Evolutionary conservation across 2,329 filamentous ascomycete species (phyloP).

Genomic region (Waltergamsia citrina): DNA sequence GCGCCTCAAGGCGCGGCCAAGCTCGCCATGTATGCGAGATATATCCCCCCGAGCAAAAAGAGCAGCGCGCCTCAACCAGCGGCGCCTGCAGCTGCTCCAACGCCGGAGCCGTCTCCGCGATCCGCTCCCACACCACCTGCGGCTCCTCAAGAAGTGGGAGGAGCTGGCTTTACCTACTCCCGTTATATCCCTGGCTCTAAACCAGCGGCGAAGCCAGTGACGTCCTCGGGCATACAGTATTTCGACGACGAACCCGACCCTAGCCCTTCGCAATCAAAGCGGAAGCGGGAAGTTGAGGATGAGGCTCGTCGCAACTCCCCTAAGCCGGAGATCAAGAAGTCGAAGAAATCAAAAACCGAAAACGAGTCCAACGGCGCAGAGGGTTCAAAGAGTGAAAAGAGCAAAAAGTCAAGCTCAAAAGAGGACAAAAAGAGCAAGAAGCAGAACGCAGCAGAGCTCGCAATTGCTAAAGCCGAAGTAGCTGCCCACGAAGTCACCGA

Average conservation of each 20-base stretch:
- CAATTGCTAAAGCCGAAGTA: not conserved
- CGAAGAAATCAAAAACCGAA: slow-evolving; percentile 13
- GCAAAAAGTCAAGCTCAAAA: slow-evolving; percentile 3
- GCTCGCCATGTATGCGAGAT: slow-evolving; percentile 29
- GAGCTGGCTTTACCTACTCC: slow-evolving; percentile 22
- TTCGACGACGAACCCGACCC: slow-evolving; percentile 5
- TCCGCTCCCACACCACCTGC: slow-evolving; percentile 5
- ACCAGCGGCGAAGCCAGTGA: slow-evolving; percentile 3
- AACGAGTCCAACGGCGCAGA: slow-evolving; percentile 4
- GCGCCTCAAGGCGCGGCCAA: no score
- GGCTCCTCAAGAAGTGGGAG: slow-evolving; percentile 6
- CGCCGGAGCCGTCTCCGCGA: slow-evolving; percentile 5
- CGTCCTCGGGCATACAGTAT: not conserved
- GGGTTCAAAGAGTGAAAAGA: no score
- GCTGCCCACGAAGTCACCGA: no score
- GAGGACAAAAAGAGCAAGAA: slow-evolving; percentile 11
- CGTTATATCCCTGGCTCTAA: slow-evolving; percentile 29
- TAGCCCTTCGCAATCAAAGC: slow-evolving; percentile 16
- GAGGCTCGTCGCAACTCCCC: slow-evolving; percentile 8
- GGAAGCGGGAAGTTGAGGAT: slow-evolving; percentile 23
- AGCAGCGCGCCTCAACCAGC: not conserved
- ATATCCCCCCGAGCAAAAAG: slow-evolving; percentile 24
- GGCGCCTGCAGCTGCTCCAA: slow-evolving; percentile 3
- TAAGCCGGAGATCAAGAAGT: slow-evolving; percentile 23
- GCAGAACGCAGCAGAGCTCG: slow-evolving; percentile 8